phyloP scores from a whole-genome alignment of 768 basidiomycete genomes.

The Atractiella rhizophila region DNA sequence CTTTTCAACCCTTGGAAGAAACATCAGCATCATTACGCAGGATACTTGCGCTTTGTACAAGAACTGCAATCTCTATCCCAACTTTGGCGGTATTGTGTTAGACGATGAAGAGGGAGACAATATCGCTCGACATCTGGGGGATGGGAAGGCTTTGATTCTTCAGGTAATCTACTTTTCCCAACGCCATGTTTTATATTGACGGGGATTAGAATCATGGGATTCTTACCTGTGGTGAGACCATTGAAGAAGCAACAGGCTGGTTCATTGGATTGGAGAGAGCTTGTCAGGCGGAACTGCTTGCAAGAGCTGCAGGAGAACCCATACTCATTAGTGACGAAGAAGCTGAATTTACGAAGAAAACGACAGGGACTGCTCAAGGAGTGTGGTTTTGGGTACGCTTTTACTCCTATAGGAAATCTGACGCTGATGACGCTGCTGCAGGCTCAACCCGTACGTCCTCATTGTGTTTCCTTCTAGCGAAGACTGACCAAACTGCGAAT shows the following conservation, averaged over 20 bases:
- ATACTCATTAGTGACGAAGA: conserved; percentile 8
- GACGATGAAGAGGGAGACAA: conserved; percentile 13
- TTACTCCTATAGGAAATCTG: no score
- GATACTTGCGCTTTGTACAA: conserved; percentile 13
- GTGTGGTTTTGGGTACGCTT: no score
- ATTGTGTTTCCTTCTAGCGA: no score
- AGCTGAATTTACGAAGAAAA: conserved; percentile 13
- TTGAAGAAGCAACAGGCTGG: conserved; percentile 10
- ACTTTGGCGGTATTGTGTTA: conserved; percentile 15
- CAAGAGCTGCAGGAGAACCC: conserved; percentile 10
- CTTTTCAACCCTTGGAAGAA: conserved; percentile 9
- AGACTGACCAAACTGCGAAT: no score
- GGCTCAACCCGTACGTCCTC: no score
- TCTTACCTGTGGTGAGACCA: conserved; percentile 8
- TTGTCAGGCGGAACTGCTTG: conserved; percentile 10
- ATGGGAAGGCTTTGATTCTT: conserved; percentile 9
- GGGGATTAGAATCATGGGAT: conserved; percentile 16
- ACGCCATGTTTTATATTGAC: no score
- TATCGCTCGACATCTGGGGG: conserved; percentile 11
- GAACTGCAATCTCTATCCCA: conserved; percentile 11
- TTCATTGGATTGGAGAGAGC: conserved; percentile 9
- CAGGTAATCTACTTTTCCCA: no score
- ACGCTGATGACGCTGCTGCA: no score
- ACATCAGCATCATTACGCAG: conserved; percentile 12
- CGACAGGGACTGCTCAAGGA: no score